Conservation (phyloP, 2,329 filamentous ascomycete species). For the Colletotrichum gloeosporioides region DNA sequence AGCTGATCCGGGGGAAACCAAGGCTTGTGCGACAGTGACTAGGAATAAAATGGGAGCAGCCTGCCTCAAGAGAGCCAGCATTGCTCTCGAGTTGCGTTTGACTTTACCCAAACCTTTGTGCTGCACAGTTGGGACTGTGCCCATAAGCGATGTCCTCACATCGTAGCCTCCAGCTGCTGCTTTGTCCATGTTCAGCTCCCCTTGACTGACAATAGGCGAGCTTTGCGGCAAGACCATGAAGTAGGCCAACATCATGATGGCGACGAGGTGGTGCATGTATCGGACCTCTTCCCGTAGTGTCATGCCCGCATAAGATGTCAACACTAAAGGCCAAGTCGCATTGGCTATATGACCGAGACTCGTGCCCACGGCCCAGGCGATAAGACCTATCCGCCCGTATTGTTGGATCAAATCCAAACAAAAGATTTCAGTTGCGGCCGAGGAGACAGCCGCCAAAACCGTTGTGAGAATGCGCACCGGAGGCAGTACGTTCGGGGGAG, state of each 20-base stretch:
- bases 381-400: conserved; percentile 35
- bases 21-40: conserved; percentile 26
- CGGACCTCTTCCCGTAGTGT: conserved; percentile 32
- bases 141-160: too few species aligned
- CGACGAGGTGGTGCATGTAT: conserved; percentile 30
- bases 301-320: conserved; percentile 30
- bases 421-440: conserved; percentile 36
- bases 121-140: too few species aligned
- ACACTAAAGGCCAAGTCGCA: conserved; percentile 31
- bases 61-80: conserved; percentile 3
- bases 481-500: conserved; percentile 38
- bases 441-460: conserved; percentile 29
- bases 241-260: conserved; percentile 29
- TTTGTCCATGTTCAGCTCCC: too few species aligned
- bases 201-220: background rate
- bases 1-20: conserved; percentile 29
- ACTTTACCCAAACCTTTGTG: conserved; percentile 27
- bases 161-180: too few species aligned
- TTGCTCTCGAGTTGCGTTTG: conserved; percentile 27
- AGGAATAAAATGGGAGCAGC: conserved; percentile 29
- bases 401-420: conserved; percentile 33
- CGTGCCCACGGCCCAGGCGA: conserved; percentile 39
- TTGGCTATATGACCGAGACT: conserved; percentile 32
- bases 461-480: conserved; percentile 32
- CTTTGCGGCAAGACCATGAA: conserved; percentile 31